Evolutionary conservation across 2,329 filamentous ascomycete species (phyloP).

Genomic region (Cordyceps pruinosa): DNA sequence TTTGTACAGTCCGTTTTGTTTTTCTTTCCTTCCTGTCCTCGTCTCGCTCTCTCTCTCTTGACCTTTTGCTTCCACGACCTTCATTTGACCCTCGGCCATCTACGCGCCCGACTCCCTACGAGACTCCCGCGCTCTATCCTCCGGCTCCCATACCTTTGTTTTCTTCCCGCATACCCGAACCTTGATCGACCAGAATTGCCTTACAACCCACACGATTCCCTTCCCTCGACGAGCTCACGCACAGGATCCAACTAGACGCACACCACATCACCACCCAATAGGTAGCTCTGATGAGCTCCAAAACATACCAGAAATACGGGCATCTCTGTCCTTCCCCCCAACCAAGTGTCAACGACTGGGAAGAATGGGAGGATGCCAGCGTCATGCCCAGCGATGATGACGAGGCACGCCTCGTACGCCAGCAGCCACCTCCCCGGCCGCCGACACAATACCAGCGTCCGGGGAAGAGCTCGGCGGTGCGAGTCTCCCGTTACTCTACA

Average conservation of each 20-base stretch:
- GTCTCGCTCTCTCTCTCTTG: background rate
- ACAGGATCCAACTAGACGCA: background rate
- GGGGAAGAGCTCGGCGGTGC: conserved; percentile 14
- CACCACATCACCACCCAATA: conserved; percentile 4
- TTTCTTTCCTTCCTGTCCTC: background rate
- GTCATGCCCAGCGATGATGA: conserved; percentile 33
- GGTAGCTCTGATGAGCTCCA: background rate
- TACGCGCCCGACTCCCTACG: background rate
- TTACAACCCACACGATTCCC: background rate
- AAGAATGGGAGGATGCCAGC: conserved; percentile 48
- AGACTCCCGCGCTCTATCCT: background rate
- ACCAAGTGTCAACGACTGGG: conserved; percentile 38
- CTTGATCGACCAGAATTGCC: background rate
- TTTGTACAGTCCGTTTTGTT: background rate
- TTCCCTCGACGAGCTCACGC: background rate
- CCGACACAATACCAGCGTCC: conserved; percentile 1
- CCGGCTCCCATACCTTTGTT: too few relatives aligned
- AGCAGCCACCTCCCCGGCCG: background rate
- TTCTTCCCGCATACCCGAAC: background rate
- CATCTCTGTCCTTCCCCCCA: conserved; percentile 13
- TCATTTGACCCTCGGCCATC: background rate
- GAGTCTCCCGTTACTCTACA: conserved; percentile 30
- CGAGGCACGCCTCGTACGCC: conserved; percentile 27
- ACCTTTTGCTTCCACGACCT: background rate
- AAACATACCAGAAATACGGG: conserved; percentile 15